Conservation (phyloP, 306 rosid species). For the Luffa aegyptiaca region DNA sequence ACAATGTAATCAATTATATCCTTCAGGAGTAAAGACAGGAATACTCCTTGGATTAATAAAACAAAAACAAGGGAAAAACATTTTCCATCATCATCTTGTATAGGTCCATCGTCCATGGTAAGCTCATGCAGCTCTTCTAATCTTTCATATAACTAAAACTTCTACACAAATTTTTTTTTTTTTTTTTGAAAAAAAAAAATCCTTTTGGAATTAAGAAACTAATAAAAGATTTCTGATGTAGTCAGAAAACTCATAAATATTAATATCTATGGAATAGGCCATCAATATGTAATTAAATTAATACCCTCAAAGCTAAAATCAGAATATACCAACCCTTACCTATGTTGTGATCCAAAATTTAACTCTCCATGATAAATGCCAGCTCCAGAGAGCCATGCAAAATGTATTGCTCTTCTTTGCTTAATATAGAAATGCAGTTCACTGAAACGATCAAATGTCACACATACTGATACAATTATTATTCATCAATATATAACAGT, state of each 20-base stretch:
- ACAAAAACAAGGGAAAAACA: neutral
- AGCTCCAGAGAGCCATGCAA: constrained; percentile 99
- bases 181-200: neutral
- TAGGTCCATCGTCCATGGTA: neutral
- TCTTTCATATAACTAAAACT: neutral
- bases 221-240: neutral
- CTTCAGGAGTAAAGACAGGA: neutral
- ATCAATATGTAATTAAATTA: neutral
- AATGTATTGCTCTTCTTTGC: constrained; percentile 94
- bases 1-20: too few relatives aligned
- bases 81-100: neutral
- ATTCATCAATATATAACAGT: neutral
- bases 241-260: neutral
- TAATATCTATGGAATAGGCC: neutral
- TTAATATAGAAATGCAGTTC: constrained; percentile 88
- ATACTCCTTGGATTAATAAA: neutral
- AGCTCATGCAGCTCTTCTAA: neutral
- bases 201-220: neutral
- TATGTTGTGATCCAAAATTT: constrained; percentile 78
- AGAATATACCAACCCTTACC: constrained; percentile 33
- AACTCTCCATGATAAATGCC: constrained; percentile 91
- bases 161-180: neutral
- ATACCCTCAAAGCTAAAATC: neutral
- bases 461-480: neutral
- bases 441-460: constrained; percentile 36